These are phyloP conservation scores for Pleurotus sapidus DNA, from an alignment of 768 basidiomycete genomes.

Conservation along the genomic window DNA sequence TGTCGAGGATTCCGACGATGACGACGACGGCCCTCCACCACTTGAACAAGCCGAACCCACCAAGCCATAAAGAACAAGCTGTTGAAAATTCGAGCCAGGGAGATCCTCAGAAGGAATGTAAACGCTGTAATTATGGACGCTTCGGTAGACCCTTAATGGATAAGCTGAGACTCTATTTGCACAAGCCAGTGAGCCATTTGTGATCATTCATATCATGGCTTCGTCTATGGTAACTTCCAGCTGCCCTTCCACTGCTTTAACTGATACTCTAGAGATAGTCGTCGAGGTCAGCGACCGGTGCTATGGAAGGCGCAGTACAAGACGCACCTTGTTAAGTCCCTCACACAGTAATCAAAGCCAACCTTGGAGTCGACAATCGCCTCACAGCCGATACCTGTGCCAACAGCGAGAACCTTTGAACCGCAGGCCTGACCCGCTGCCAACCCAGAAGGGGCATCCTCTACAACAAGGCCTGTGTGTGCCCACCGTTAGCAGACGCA, in stretches of 20 bases:
- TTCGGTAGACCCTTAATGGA: not conserved
- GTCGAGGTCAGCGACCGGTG: not conserved
- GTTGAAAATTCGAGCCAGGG: too few species aligned
- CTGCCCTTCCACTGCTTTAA: constrained; percentile 39
- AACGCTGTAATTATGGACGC: not conserved
- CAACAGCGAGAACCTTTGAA: constrained; percentile 74
- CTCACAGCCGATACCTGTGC: constrained; percentile 70
- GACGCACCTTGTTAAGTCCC: constrained; percentile 63
- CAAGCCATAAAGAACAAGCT: constrained; percentile 25
- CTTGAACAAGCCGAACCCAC: constrained; percentile 64
- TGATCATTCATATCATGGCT: constrained; percentile 11
- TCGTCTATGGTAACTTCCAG: constrained; percentile 45
- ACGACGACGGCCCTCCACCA: constrained; percentile 76
- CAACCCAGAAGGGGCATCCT: constrained; percentile 87
- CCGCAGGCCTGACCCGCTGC: constrained; percentile 75
- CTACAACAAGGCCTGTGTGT: constrained; percentile 72
- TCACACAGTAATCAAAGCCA: constrained; percentile 63
- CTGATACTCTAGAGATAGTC: constrained; percentile 36
- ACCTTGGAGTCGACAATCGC: constrained; percentile 49
- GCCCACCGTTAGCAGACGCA: not conserved
- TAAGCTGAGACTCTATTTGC: too few species aligned
- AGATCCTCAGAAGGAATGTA: not conserved
- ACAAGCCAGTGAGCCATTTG: too few species aligned
- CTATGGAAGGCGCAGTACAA: not conserved
- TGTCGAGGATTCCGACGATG: constrained; percentile 38